Conservation (phyloP, 176 grass and related monocot genomes). For the Carex cristatella region DNA sequence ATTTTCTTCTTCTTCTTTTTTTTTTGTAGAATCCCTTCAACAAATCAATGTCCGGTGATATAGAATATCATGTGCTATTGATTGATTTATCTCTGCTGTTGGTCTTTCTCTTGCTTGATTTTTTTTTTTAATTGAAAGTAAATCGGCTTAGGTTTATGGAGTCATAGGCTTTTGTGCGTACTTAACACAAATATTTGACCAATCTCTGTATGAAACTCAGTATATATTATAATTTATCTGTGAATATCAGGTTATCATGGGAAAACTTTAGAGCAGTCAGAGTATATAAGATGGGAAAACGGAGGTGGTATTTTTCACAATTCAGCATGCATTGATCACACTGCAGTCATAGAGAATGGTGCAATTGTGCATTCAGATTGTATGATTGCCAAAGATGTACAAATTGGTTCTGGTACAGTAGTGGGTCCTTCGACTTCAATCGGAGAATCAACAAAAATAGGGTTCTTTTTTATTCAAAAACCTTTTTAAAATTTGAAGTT, state of each 20-base stretch:
- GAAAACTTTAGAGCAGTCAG: background rate
- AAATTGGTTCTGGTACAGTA: conserved; percentile 56
- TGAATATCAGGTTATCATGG: conserved; percentile 7
- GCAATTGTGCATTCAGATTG: conserved; percentile 21
- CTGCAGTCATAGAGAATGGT: conserved; percentile 4
- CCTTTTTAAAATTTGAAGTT: background rate
- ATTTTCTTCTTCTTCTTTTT: background rate
- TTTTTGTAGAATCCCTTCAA: background rate
- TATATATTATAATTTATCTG: background rate
- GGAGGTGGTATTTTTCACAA: conserved; percentile 22
- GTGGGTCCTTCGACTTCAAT: conserved; percentile 62
- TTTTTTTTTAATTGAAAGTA: background rate
- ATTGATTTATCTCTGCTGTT: background rate
- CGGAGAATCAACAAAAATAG: conserved; percentile 54
- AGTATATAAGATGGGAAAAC: conserved; percentile 14
- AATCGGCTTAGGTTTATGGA: background rate
- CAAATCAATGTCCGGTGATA: background rate
- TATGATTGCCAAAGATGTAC: conserved; percentile 40
- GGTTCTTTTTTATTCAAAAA: conserved; percentile 29
- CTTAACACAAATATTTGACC: background rate
- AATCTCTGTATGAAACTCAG: background rate
- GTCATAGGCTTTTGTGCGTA: background rate
- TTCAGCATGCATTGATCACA: conserved; percentile 16
- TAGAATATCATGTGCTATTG: background rate
- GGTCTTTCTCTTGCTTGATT: background rate